Percentiles rank a stretch among this genome's conserved stretches.
phyloP scores from a whole-genome alignment of 2,329 filamentous ascomycete species.

The Neurospora sp. region DNA sequence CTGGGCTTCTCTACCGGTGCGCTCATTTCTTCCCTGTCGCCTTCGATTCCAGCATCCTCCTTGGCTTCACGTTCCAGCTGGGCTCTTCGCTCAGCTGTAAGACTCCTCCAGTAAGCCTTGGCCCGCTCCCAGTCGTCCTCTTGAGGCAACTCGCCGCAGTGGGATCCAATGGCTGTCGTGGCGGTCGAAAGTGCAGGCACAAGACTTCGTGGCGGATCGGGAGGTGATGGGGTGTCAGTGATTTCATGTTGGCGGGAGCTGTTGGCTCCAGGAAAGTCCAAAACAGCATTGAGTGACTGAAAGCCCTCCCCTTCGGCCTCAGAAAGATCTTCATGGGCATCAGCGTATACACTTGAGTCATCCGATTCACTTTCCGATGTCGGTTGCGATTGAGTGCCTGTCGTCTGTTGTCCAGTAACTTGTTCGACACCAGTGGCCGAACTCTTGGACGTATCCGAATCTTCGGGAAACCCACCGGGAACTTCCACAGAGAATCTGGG shows the following conservation, averaged over 20 bases:
- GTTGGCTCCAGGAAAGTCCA: slow-evolving; percentile 43
- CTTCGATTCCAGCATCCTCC: slow-evolving; percentile 41
- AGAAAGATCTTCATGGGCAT: slow-evolving; percentile 64
- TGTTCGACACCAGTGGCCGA: neutral
- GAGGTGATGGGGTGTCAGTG: neutral
- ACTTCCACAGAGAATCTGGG: slow-evolving; percentile 33
- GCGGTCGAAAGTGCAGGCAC: slow-evolving; percentile 10
- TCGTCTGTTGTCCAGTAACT: neutral
- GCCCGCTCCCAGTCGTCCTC: slow-evolving; percentile 56
- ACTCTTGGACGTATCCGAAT: slow-evolving; percentile 18
- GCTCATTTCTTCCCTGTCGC: slow-evolving; percentile 29
- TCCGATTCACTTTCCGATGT: neutral
- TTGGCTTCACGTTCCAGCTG: slow-evolving; percentile 49
- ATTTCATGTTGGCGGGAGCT: slow-evolving; percentile 2
- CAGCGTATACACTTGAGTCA: slow-evolving; percentile 48
- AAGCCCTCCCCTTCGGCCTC: slow-evolving; percentile 58
- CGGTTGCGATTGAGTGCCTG: neutral
- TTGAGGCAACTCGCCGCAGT: slow-evolving; percentile 3
- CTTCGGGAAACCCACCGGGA: slow-evolving; percentile 49
- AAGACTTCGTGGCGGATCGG: neutral
- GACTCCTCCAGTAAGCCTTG: slow-evolving; percentile 59
- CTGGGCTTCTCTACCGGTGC: slow-evolving; percentile 21
- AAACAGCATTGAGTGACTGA: slow-evolving; percentile 61
- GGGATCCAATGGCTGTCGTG: slow-evolving; percentile 9
- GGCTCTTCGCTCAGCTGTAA: slow-evolving; percentile 52